phyloP scores from a whole-genome alignment of 179 eudicot genomes.

The Silene coronaria region DNA sequence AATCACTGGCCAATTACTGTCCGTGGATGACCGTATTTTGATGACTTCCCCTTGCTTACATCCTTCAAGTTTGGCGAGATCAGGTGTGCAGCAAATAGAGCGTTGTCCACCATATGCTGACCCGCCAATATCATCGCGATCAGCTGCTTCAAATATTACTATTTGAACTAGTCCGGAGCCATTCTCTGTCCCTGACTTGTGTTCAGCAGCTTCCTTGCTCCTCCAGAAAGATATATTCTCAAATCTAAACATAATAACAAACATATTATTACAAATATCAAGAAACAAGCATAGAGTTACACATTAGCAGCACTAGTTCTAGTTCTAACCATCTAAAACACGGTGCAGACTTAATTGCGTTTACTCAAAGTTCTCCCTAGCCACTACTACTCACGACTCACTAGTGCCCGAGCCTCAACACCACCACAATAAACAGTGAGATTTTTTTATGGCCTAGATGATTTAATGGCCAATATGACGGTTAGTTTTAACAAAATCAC shows the following conservation, averaged over 20 bases:
- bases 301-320: background rate
- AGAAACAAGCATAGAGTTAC: background rate
- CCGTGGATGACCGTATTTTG: conserved; percentile 56
- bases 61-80: conserved; percentile 95
- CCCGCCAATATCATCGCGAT: conserved; percentile 94
- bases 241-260: conserved; percentile 43
- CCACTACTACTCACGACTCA: background rate
- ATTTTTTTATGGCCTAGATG: background rate
- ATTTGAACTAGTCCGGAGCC: conserved; percentile 77
- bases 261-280: background rate
- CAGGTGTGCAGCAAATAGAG: conserved; percentile 94
- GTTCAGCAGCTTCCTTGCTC: conserved; percentile 58
- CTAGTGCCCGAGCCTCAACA: background rate
- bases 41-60: conserved; percentile 93
- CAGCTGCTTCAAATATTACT: conserved; percentile 83
- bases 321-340: conserved; percentile 2
- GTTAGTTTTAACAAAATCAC: background rate
- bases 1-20: conserved; percentile 66
- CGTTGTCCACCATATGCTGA: conserved; percentile 97
- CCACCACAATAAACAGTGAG: background rate
- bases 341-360: background rate
- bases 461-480: background rate
- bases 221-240: conserved; percentile 92
- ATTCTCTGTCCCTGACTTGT: conserved; percentile 43
- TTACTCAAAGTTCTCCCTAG: background rate